Percentiles rank a stretch among this genome's conserved stretches.
phyloP scores from a whole-genome alignment of 108 stramenopile genomes.

The Skeletonema costatum region DNA sequence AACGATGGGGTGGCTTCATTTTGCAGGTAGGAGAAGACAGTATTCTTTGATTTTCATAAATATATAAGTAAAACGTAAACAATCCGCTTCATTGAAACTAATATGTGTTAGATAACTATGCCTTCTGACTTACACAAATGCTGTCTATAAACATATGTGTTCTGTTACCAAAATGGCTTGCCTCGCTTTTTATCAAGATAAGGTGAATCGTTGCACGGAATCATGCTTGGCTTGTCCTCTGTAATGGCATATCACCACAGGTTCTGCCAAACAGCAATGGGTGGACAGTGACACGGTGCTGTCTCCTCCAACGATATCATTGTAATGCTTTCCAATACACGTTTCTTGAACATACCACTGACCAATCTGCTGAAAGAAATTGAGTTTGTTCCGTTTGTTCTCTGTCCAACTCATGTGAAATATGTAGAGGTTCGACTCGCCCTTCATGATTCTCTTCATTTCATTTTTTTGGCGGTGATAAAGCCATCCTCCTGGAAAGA shows the following conservation, averaged over 20 bases:
- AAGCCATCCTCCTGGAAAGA: conserved; percentile 58
- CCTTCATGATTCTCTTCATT: conserved; percentile 53
- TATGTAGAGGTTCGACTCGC: conserved; percentile 26
- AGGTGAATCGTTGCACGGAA: conserved; percentile 39
- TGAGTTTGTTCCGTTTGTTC: conserved; percentile 82
- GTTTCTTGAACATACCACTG: conserved; percentile 69
- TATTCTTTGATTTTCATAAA: conserved; percentile 38
- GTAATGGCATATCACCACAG: conserved; percentile 51
- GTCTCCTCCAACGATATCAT: neutral
- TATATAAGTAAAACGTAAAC: neutral
- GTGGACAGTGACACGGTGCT: neutral
- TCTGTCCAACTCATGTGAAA: conserved; percentile 88
- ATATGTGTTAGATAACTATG: no score
- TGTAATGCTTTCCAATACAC: conserved; percentile 46
- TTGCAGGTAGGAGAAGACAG: conserved; percentile 57
- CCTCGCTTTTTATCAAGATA: conserved; percentile 32
- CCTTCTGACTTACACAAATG: no score
- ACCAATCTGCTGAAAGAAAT: conserved; percentile 77
- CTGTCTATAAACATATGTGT: neutral
- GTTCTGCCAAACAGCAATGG: conserved; percentile 38
- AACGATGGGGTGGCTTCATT: conserved; percentile 67
- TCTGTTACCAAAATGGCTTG: conserved; percentile 32
- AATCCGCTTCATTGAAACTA: neutral
- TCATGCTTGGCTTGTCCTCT: conserved; percentile 57
- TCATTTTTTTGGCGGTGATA: conserved; percentile 43